phyloP scores from a whole-genome alignment of 2,329 filamentous ascomycete genomes.

The Xenosphaeropsis pyriputrescens region DNA sequence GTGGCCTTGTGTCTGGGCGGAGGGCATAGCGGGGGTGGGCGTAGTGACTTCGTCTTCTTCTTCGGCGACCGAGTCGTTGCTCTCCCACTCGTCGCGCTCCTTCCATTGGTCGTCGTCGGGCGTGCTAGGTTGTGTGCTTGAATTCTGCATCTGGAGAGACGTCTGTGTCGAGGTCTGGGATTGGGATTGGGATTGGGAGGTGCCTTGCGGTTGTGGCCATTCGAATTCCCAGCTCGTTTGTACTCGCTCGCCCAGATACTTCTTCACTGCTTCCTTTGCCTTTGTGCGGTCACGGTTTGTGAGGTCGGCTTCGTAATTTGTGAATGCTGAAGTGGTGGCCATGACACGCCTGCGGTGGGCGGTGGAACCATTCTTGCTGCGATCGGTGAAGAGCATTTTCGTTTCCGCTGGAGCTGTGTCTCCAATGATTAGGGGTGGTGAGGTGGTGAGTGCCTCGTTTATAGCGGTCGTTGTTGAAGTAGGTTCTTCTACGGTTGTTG shows the following conservation, averaged over 20 bases:
- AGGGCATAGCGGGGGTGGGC: slow-evolving; percentile 2
- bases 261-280: slow-evolving; percentile 47
- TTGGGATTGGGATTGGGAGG: background rate
- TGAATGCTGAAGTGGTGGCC: slow-evolving; percentile 22
- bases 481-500: no score
- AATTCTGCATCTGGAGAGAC: background rate
- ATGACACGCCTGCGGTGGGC: slow-evolving; percentile 6
- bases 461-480: no score
- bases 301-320: slow-evolving; percentile 39
- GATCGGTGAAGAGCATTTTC: slow-evolving; percentile 2
- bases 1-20: slow-evolving; percentile 5
- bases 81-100: slow-evolving; percentile 19
- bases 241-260: slow-evolving; percentile 36
- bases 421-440: no score
- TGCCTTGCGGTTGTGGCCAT: slow-evolving; percentile 29
- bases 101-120: slow-evolving; percentile 8
- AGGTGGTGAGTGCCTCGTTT: no score
- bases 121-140: background rate
- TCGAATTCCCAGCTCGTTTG: slow-evolving; percentile 44
- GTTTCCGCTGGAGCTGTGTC: background rate
- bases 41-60: slow-evolving; percentile 2
- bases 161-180: background rate
- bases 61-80: slow-evolving; percentile 12
- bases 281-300: slow-evolving; percentile 45
- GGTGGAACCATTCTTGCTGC: background rate